phyloP scores from a whole-genome alignment of 2,329 filamentous ascomycete species.

The Pyricularia sp. region DNA sequence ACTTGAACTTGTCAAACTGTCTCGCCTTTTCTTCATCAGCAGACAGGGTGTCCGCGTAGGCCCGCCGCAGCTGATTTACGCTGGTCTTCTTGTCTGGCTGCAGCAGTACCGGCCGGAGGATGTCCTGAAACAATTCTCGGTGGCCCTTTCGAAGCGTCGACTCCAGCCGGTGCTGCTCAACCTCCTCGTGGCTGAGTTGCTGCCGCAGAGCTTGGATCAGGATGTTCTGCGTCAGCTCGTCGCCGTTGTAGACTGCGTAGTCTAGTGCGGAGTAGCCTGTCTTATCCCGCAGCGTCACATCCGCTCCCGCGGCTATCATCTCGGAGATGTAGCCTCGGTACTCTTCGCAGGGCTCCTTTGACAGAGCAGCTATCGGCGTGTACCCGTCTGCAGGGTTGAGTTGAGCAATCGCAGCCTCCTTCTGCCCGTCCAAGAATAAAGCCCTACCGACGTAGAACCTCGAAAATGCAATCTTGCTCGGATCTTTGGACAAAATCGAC shows the following conservation, averaged over 20 bases:
- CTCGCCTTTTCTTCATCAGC: slow-evolving; percentile 13
- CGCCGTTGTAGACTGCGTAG: slow-evolving; percentile 23
- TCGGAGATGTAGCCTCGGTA: slow-evolving; percentile 22
- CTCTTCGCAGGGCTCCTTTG: slow-evolving; percentile 27
- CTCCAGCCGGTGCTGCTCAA: slow-evolving; percentile 11
- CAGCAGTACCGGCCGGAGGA: slow-evolving; percentile 22
- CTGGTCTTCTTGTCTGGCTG: slow-evolving; percentile 8
- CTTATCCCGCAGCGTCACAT: slow-evolving; percentile 21
- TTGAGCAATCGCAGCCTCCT: slow-evolving; percentile 16
- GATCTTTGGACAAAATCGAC: slow-evolving; percentile 12
- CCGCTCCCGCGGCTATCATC: slow-evolving; percentile 21
- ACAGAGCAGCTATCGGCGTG: slow-evolving; percentile 25
- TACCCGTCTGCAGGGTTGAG: slow-evolving; percentile 18
- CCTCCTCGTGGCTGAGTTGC: neutral
- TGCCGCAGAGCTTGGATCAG: slow-evolving; percentile 17
- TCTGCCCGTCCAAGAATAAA: slow-evolving; percentile 14
- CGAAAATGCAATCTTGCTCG: slow-evolving; percentile 20
- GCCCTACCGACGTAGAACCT: slow-evolving; percentile 22
- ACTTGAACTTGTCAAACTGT: slow-evolving; percentile 19
- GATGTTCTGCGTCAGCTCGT: slow-evolving; percentile 15
- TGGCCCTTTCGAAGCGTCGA: slow-evolving; percentile 23
- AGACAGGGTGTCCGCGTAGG: neutral
- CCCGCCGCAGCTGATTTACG: neutral
- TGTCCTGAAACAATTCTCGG: slow-evolving; percentile 25
- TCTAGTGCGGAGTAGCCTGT: slow-evolving; percentile 27